Conservation (phyloP, 768 basidiomycete species). For the Ramaria sp. region DNA sequence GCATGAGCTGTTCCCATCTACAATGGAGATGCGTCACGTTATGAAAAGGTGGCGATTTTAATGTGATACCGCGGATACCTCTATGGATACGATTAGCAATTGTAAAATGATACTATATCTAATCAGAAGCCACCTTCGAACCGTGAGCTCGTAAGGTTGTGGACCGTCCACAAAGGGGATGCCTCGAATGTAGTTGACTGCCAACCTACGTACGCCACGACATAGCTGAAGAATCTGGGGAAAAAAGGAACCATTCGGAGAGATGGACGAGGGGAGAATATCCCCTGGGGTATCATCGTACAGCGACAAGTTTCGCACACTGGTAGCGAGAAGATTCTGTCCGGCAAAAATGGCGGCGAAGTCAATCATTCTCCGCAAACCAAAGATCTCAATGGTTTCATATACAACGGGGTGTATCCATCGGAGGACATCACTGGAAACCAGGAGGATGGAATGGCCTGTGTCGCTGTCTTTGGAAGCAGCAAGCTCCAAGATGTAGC, state of each 20-base stretch:
- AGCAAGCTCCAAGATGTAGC: conserved; percentile 1
- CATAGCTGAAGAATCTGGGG: neutral
- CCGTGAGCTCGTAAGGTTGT: conserved; percentile 5
- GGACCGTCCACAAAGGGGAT: conserved; percentile 1
- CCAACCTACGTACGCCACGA: neutral
- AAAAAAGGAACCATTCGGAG: neutral
- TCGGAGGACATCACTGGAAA: neutral
- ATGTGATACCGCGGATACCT: neutral
- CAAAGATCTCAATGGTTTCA: conserved; percentile 5
- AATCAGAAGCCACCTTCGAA: neutral
- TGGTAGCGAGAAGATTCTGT: neutral
- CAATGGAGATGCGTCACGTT: conserved; percentile 1
- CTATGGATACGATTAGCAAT: neutral
- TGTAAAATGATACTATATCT: neutral
- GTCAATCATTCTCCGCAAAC: neutral
- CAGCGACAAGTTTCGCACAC: neutral
- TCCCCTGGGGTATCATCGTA: conserved; percentile 5
- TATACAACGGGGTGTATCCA: conserved; percentile 4
- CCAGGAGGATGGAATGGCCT: neutral
- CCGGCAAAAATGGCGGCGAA: neutral
- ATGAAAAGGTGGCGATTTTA: neutral
- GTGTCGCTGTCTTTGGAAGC: neutral
- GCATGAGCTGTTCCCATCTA: conserved; percentile 5
- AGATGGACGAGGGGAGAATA: neutral
- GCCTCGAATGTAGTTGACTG: conserved; percentile 5